Evolutionary conservation across 208 protist genomes (phyloP), one percentile per base, ranked within the genome.

Genomic region (Leishmania amazonensis): DNA sequence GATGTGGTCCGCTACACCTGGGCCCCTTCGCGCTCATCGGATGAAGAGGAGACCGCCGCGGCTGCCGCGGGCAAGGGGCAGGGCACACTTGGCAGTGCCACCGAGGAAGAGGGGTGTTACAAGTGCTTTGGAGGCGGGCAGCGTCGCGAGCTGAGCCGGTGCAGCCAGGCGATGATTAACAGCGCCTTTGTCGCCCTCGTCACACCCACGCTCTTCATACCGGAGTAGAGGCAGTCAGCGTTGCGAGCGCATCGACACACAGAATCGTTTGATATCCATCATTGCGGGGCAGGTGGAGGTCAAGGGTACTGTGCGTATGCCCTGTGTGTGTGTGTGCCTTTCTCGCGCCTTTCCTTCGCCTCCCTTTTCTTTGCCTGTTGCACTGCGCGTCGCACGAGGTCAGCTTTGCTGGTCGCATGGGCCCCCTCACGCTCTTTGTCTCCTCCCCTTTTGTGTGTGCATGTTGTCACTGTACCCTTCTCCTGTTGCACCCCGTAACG

Each of bases 111-210:
- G 38, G 68, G 62, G 11, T 84, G 73, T 42, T 78, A 35, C 53
- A 45, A 11, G 31, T 88, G 80, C 76, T 67, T 51, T 53, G 88
- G 88, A 9, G 90, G 90, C 53, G 90, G 90, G 53, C 77, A 68
- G n/a, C 85, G 90, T 1, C 70, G 75, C 35, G 85, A 91, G 73
- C 38, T 94, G 62, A 84, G 85, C 7, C 89, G 87, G 2, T 91
- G 85, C 54, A 71, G 64, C 0, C 84, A 90, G 62, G 90, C 87
- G 0, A 91, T 97, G 89, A 86, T 97, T 28, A 97, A 91, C 71
- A 95, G 91, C 76, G 80, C 81, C 9, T 97, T 88, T 68, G 88
- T 95, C 28, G 87, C 92, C 8, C 76, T 94, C 60, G 92, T 97
- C 78, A 90, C 94, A 7, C 94, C 88, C 3, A 90, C 89, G 1